Evolutionary conservation across 305 asterid genomes (phyloP), one percentile per base, ranked within the genome.

Genomic region (Monarda citriodora): DNA sequence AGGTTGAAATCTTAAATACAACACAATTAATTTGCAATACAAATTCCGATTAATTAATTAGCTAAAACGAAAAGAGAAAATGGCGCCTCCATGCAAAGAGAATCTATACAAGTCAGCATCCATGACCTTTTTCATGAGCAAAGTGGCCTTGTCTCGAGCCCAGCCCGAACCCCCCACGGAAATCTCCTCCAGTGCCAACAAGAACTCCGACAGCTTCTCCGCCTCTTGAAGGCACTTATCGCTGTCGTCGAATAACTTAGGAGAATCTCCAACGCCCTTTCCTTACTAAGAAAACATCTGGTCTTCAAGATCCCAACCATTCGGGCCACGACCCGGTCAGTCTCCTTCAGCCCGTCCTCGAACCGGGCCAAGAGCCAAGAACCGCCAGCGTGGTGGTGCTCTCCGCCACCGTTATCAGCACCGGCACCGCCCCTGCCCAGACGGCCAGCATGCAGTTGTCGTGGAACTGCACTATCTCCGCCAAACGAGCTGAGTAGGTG

Each of bases 371-470:
- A 56, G 10, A 82, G 85, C 36, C 77, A 1, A 90, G 78, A 41
- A 81, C 68, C 5, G 73, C 71, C 16, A 87, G 65, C 5, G 93
- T 73, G 16, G 91, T 87, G 10, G 58, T 54, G 22, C 73, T 71
- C 77, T 83, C 77, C 2, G 71, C 83, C 21, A 78, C 47, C n/a
- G 29, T 60, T 23, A 90, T 57, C 50, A 90, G 81, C 66, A 72
- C 77, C 0, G 81, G 82, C 37, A 90, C 79, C 3, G 83, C 96
- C 9, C 91, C 89, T 2, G 84, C 75, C 32, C 65, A 68, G 12
- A 90, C 96, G 1, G 96, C 96, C 62, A 85, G 9, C 6, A 93
- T 90, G 79, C 97, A 90, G 69, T 87, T 90, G 47, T 93, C 95
- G 6, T 87, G 96, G 68, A 87, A 87, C 62, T 83, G 95, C 62